phyloP scores from a whole-genome alignment of 768 basidiomycete genomes.

The Neoboletus brunneissimus region DNA sequence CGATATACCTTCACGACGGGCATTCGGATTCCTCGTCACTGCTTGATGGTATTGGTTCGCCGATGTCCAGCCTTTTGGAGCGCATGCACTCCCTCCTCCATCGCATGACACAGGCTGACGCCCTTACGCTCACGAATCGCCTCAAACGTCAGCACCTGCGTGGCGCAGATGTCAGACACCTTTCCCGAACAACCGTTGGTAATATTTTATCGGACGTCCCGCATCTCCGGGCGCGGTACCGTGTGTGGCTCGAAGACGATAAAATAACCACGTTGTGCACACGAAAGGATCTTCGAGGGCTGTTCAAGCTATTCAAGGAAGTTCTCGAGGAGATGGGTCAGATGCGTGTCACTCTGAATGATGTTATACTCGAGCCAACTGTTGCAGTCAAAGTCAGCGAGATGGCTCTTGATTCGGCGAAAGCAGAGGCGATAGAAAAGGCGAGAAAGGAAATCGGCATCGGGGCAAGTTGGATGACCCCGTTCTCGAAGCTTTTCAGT shows the following conservation, averaged over 20 bases:
- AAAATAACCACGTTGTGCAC: conserved; percentile 59
- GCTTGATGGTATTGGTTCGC: conserved; percentile 48
- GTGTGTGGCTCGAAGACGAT: conserved; percentile 72
- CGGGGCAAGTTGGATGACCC: conserved; percentile 74
- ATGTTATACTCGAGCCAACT: conserved; percentile 84
- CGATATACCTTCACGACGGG: conserved; percentile 52
- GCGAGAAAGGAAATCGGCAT: conserved; percentile 32
- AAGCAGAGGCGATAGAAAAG: conserved; percentile 42
- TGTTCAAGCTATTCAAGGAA: conserved; percentile 87
- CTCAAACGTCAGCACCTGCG: conserved; percentile 87
- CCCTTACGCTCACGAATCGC: conserved; percentile 82
- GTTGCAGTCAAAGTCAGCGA: conserved; percentile 72
- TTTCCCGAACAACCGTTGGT: conserved; percentile 79
- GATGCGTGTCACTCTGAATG: conserved; percentile 80
- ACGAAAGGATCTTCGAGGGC: conserved; percentile 73
- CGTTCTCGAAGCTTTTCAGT: conserved; percentile 78
- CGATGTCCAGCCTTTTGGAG: conserved; percentile 56
- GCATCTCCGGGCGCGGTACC: conserved; percentile 70
- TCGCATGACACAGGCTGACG: conserved; percentile 71
- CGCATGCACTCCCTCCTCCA: conserved; percentile 62
- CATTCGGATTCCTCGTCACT: conserved; percentile 76
- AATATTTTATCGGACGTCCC: conserved; percentile 69
- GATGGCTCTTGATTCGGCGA: conserved; percentile 58
- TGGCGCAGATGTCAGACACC: conserved; percentile 81
- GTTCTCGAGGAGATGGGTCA: conserved; percentile 79